Evolutionary conservation across 1,139 yeast genomes (phyloP), one percentile per base, ranked within the genome.

Genomic region (Zygosaccharomyces pseudobailii): DNA sequence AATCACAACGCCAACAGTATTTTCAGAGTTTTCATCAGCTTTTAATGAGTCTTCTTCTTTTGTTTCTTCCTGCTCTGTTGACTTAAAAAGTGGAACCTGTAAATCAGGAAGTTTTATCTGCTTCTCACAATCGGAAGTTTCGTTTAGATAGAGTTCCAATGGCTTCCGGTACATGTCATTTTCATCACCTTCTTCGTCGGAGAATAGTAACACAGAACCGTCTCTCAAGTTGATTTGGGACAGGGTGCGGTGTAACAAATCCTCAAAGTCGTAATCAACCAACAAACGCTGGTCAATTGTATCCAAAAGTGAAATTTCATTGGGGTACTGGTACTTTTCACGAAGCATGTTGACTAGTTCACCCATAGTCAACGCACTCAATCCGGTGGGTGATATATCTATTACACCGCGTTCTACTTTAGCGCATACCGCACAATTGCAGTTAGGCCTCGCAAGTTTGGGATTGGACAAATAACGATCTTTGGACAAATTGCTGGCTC

Each of bases 241-340:
- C 21, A 92, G 67, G 0, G 73, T 65, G 37, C 70, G 72, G 0
- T 71, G 72, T 7, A 75, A 58, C 59, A 90, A 84, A 60, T 90
- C 97, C 45, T 88, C 96, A 65, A 87, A 88, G 60, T 94, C 99
- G 43, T 75, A 75, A 66, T 94, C 98, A 59, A 87, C 88, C 8
- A 94, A 68, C 51, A 92, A 72, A 53, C 76, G 78, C 31, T 82
- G 79, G 20, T 75, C 69, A 3, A 78, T 80, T 25, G 82, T 73
- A 34, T 86, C 77, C 22, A 86, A 67, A 0, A 92, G 71, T 5
- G 86, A 73, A 1, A 88, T 71, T 48, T 84, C 95, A 21, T 82
- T 87, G 4, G 76, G 74, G 62, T 80, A 88, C 0, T 72, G 73
- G 57, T 84, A 82, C 43, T 72, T 71, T 1, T 59, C 59, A 23